These are phyloP conservation scores for Carex cristatella DNA, from an alignment of 176 grass and related monocot genomes.

Conservation along the genomic window DNA sequence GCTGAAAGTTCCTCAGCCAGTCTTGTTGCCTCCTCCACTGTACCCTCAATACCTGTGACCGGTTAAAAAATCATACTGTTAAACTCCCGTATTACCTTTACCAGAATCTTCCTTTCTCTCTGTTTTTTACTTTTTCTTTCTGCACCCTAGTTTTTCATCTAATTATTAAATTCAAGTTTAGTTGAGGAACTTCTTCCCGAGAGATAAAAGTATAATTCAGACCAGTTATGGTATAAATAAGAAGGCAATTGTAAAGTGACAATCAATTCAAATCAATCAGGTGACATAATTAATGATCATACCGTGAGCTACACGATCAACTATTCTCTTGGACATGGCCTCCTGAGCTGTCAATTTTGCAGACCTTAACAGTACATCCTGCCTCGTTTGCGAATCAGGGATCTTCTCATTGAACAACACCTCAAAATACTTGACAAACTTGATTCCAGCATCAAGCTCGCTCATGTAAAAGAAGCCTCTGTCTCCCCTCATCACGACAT, in stretches of 20 bases:
- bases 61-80: not conserved
- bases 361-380: constrained; percentile 49
- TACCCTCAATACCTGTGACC: constrained; percentile 13
- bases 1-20: constrained; percentile 5
- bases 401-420: constrained; percentile 61
- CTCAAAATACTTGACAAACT: constrained; percentile 47
- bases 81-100: not conserved
- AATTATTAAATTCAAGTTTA: not conserved
- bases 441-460: constrained; percentile 59
- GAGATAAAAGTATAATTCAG: too few species aligned
- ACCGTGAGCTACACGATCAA: constrained; percentile 35
- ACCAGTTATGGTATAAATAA: too few species aligned
- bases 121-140: not conserved
- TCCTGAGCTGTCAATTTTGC: constrained; percentile 39
- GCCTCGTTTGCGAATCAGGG: constrained; percentile 35
- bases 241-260: not conserved
- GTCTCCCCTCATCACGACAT: constrained; percentile 50
- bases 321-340: constrained; percentile 42
- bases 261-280: not conserved
- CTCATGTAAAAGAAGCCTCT: constrained; percentile 87
- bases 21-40: constrained; percentile 6
- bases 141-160: not conserved
- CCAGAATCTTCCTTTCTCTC: not conserved
- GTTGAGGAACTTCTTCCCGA: not conserved
- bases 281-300: not conserved